phyloP scores from a whole-genome alignment of 1,284 basidiomycete species.

The Trametes sp. region DNA sequence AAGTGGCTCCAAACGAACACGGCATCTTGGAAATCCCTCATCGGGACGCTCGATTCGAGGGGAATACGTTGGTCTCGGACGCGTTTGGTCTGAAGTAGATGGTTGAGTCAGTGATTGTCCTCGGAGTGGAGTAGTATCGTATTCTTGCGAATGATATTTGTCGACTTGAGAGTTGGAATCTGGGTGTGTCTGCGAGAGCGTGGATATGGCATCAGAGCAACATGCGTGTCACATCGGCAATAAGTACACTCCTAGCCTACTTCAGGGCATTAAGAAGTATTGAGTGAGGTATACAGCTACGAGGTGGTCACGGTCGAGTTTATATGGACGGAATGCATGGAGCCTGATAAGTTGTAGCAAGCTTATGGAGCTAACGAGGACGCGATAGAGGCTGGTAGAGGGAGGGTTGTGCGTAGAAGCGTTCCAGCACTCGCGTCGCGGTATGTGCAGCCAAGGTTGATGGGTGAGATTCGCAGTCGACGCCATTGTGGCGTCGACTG shows the following conservation, averaged over 20 bases:
- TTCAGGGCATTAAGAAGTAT: background rate
- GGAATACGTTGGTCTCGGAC: background rate
- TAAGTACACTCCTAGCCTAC: too few species aligned
- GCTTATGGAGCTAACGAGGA: too few species aligned
- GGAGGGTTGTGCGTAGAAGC: too few species aligned
- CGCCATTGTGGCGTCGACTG: too few species aligned
- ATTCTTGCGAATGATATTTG: background rate
- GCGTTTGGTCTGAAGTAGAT: background rate
- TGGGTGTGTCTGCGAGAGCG: too few species aligned
- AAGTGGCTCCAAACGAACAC: background rate
- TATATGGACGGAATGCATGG: background rate
- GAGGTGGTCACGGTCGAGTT: background rate
- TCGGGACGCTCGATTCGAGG: background rate
- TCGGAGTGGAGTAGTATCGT: background rate
- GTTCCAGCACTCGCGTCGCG: too few species aligned
- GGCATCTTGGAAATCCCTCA: background rate
- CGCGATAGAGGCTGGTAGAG: too few species aligned
- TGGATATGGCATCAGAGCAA: too few species aligned
- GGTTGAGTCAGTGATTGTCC: background rate
- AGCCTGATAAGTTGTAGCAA: background rate
- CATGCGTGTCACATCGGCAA: too few species aligned
- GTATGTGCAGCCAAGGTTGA: too few species aligned
- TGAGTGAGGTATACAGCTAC: conserved; percentile 3
- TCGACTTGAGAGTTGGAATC: background rate
- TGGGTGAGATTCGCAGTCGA: too few species aligned